Evolutionary conservation across 306 rosid genomes (phyloP).

Genomic region (cucumber (Cucumis sativus)): DNA sequence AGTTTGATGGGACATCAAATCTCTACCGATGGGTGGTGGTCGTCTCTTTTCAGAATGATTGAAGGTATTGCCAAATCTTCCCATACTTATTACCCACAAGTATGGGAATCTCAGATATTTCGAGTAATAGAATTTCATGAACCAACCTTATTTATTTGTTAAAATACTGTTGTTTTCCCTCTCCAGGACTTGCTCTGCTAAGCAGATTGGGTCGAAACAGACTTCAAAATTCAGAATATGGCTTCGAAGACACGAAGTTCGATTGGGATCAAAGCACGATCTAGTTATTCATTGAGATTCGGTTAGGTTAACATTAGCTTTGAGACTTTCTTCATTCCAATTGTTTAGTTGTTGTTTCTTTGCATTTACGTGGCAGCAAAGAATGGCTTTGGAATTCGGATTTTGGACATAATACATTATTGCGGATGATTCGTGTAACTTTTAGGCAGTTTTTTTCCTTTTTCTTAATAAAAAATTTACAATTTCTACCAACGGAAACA

Average conservation of each 20-base stretch:
- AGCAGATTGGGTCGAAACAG: conserved; percentile 61
- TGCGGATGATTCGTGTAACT: neutral
- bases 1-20: conserved; percentile 30
- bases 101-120: neutral
- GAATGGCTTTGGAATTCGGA: neutral
- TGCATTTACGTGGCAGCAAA: neutral
- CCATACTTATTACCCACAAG: neutral
- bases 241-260: conserved; percentile 40
- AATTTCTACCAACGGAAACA: too few species aligned
- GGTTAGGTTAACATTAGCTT: neutral
- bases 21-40: conserved; percentile 62
- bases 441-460: neutral
- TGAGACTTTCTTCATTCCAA: neutral
- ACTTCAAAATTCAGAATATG: conserved; percentile 37
- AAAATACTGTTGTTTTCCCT: neutral
- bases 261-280: conserved; percentile 38
- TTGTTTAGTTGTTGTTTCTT: neutral
- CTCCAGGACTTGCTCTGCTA: conserved; percentile 67
- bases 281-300: neutral
- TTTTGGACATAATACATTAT: neutral
- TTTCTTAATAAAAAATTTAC: too few species aligned
- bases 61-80: conserved; percentile 47
- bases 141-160: too few species aligned
- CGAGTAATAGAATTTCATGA: neutral
- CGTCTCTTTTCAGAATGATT: conserved; percentile 66